These are phyloP conservation scores for Chaetomium cochliodes DNA, from an alignment of 495 filamentous ascomycete species.

Conservation along the genomic window DNA sequence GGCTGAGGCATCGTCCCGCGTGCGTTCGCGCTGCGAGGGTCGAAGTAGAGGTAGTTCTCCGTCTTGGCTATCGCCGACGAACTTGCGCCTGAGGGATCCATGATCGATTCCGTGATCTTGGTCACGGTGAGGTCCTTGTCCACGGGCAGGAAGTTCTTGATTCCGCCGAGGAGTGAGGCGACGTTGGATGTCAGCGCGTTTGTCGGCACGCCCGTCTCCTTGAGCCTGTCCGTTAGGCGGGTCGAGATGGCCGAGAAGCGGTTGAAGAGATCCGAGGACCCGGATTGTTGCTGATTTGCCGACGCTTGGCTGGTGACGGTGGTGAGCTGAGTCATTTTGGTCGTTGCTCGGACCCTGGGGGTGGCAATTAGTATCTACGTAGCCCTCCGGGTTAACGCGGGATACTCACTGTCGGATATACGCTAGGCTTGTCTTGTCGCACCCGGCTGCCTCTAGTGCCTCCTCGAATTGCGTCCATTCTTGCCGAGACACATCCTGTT, in stretches of 20 bases:
- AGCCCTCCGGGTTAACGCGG: not conserved
- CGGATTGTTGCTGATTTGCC: slow-evolving; percentile 55
- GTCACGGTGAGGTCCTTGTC: slow-evolving; percentile 96
- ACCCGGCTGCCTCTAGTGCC: slow-evolving; percentile 71
- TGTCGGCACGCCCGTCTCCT: slow-evolving; percentile 70
- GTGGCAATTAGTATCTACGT: slow-evolving; percentile 31
- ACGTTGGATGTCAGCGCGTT: slow-evolving; percentile 71
- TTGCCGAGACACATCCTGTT: slow-evolving; percentile 75
- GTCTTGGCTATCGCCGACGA: slow-evolving; percentile 94
- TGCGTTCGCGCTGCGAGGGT: slow-evolving; percentile 88
- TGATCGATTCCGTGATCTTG: slow-evolving; percentile 96
- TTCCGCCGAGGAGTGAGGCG: slow-evolving; percentile 92
- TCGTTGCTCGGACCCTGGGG: slow-evolving; percentile 83
- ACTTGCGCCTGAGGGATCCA: slow-evolving; percentile 89
- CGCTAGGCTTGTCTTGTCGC: slow-evolving; percentile 69
- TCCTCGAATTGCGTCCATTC: slow-evolving; percentile 90
- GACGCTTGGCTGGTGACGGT: slow-evolving; percentile 63
- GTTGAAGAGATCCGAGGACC: slow-evolving; percentile 75
- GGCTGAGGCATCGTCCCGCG: slow-evolving; percentile 87
- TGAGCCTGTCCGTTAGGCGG: slow-evolving; percentile 87
- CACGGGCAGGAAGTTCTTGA: slow-evolving; percentile 95
- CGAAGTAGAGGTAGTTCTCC: slow-evolving; percentile 98
- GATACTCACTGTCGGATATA: slow-evolving; percentile 74
- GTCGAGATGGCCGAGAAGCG: slow-evolving; percentile 88
- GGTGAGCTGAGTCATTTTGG: slow-evolving; percentile 98